Evolutionary conservation across 129 eudicot genomes (phyloP), one percentile per base, ranked within the genome.

Genomic region (Saposhnikovia divaricata): DNA sequence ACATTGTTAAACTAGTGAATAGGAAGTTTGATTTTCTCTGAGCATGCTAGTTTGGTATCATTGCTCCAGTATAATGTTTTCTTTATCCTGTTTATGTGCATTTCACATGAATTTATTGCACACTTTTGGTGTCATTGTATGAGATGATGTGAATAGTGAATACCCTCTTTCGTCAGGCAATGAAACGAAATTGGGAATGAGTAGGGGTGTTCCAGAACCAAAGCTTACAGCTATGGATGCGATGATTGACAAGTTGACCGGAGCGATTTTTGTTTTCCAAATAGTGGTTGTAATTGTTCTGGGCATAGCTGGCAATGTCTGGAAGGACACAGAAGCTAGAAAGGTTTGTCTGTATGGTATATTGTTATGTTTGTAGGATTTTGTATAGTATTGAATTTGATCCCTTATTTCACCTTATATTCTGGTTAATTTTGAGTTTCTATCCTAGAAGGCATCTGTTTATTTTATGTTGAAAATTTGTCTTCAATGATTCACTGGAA

Each of bases 231-330:
- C 99, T 50, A 85, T 95, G 86, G 99, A 95, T 88, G 97, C 97
- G n/a, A 95, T 95, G 99, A 95, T 92, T 85, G 99, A 95, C 90
- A 95, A 92, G 88, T 85, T 95, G 88, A 95, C 99, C 71, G 97
- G 96, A 72, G 99, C 99, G 21, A 92, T 95, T 84, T 95, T 95
- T 82, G 86, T 92, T 79, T 95, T 95, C 70, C 99, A 95, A 86
- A 95, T 92, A 81, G 97, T 92, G 39, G 97, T 95, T 78, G 99
- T 95, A 19, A 85, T 91, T 84, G 97, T 95, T 82, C 86, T 95
- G 45, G 99, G 97, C 59, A 87, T 95, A 72, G 94, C 99, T 80
- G 99, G 98, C 61, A 95, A 95, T 87, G 88, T 95, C 76, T 95
- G 97, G 99, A 95, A 89, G 91, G 94, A 92, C 82, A 90, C 97